Evolutionary conservation across 108 stramenopile genomes (phyloP).

Genomic region (Nitzschia sp.): DNA sequence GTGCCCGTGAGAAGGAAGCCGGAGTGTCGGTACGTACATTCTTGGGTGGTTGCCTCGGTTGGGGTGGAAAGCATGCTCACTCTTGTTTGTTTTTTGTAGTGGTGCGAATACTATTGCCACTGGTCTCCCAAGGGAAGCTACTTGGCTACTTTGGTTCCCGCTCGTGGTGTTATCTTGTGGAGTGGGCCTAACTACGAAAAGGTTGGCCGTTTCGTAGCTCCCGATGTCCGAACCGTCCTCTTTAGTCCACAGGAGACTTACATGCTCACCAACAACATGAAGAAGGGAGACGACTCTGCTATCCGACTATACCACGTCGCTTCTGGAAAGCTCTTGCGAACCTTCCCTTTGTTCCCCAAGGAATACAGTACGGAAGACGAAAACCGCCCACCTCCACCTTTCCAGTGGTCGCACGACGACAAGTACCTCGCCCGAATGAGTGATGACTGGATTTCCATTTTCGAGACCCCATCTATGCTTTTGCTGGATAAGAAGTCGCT

Average conservation of each 20-base stretch:
- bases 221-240: constrained; percentile 77
- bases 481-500: constrained; percentile 90
- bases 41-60: background rate
- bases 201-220: constrained; percentile 83
- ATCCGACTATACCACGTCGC: constrained; percentile 90
- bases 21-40: constrained; percentile 49
- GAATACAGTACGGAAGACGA: constrained; percentile 43
- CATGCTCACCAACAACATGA: constrained; percentile 86
- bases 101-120: constrained; percentile 93
- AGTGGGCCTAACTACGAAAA: constrained; percentile 89
- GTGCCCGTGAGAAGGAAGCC: constrained; percentile 92
- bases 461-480: constrained; percentile 85
- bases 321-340: constrained; percentile 75
- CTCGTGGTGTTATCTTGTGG: constrained; percentile 93
- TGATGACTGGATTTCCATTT: constrained; percentile 87
- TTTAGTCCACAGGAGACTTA: constrained; percentile 89
- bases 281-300: constrained; percentile 67
- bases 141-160: constrained; percentile 89
- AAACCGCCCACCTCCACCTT: constrained; percentile 70
- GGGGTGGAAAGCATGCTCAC: background rate
- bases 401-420: constrained; percentile 94
- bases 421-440: constrained; percentile 93
- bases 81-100: constrained; percentile 22
- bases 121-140: constrained; percentile 94
- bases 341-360: constrained; percentile 79